Percentiles rank a stretch among this genome's conserved stretches.
These are phyloP conservation scores for Pyrenula aspistea DNA, from an alignment of 495 filamentous ascomycete genomes.

Conservation along the genomic window DNA sequence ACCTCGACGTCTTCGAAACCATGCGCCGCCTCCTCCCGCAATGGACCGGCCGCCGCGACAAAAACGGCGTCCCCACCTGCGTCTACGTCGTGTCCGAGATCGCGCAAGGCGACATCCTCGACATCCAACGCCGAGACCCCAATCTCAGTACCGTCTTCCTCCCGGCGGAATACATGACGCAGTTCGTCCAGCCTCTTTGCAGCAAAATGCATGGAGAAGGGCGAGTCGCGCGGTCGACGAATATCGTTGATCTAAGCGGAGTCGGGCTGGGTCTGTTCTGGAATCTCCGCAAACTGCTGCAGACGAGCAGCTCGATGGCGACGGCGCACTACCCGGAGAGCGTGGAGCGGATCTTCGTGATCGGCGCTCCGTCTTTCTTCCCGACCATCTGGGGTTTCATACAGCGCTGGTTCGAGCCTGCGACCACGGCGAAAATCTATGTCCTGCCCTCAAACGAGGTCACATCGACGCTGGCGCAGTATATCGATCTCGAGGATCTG, in stretches of 20 bases:
- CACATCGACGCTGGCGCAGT: constrained; percentile 6
- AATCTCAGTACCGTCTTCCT: constrained; percentile 4
- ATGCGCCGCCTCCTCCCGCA: constrained; percentile 15
- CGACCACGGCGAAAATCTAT: constrained; percentile 17
- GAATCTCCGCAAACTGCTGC: constrained; percentile 12
- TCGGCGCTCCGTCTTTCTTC: constrained; percentile 18
- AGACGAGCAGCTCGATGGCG: constrained; percentile 15
- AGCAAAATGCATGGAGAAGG: constrained; percentile 8
- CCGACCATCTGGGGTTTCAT: constrained; percentile 14
- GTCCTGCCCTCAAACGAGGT: constrained; percentile 9
- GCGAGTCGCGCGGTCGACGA: constrained; percentile 11
- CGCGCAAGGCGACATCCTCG: constrained; percentile 2
- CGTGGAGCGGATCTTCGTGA: constrained; percentile 16
- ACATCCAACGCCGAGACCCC: constrained; percentile 15
- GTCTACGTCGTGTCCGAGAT: constrained; percentile 14
- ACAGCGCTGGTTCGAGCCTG: constrained; percentile 15
- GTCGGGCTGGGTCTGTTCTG: constrained; percentile 18
- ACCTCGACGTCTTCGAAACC: constrained; percentile 16
- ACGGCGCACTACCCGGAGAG: constrained; percentile 22
- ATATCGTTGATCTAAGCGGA: constrained; percentile 15
- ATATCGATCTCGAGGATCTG: constrained; percentile 14
- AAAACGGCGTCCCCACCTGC: constrained; percentile 15
- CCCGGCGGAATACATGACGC: constrained; percentile 11
- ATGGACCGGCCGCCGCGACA: constrained; percentile 23
- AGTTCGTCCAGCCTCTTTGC: constrained; percentile 22